phyloP scores from a whole-genome alignment of 495 filamentous ascomycete genomes.

The Aspergillus egyptiacus region DNA sequence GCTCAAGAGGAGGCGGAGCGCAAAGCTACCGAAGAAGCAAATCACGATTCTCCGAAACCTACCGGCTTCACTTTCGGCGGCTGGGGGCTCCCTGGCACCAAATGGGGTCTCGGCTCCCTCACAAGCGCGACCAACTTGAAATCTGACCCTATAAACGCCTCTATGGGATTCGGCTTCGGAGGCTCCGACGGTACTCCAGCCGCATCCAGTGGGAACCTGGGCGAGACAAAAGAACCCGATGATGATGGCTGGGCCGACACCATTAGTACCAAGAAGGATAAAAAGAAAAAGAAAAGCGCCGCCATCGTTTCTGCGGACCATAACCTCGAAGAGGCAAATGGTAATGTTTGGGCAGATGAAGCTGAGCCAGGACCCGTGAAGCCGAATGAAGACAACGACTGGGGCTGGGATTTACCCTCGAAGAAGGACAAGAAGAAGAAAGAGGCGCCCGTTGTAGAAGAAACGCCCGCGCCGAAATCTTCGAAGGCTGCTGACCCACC shows the following conservation, averaged over 20 bases:
- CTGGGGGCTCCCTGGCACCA: conserved; percentile 39
- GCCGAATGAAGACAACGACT: conserved; percentile 17
- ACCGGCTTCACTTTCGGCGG: conserved; percentile 39
- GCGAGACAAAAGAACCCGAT: conserved; percentile 15
- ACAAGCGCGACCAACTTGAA: conserved; percentile 34
- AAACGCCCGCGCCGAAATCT: conserved; percentile 10
- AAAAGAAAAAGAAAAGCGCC: no score
- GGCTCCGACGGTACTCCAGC: conserved; percentile 30
- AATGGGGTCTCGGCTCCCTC: conserved; percentile 30
- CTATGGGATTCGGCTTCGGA: conserved; percentile 43
- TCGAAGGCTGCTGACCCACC: conserved; percentile 16
- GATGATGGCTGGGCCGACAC: conserved; percentile 34
- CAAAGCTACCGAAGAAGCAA: conserved; percentile 33
- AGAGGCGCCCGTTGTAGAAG: conserved; percentile 23
- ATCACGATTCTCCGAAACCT: conserved; percentile 33
- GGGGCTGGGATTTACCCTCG: conserved; percentile 27
- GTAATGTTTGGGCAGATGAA: no score
- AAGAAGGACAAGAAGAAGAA: conserved; percentile 39
- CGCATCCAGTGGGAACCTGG: conserved; percentile 19
- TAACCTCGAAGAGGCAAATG: no score
- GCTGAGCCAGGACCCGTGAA: conserved; percentile 1
- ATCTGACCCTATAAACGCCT: conserved; percentile 31
- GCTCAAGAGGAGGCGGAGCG: conserved; percentile 29
- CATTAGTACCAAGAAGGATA: no score
- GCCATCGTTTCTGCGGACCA: no score